These are phyloP conservation scores for Rhododendron ovatum DNA, from an alignment of 148 eudicot genomes.

Conservation along the genomic window DNA sequence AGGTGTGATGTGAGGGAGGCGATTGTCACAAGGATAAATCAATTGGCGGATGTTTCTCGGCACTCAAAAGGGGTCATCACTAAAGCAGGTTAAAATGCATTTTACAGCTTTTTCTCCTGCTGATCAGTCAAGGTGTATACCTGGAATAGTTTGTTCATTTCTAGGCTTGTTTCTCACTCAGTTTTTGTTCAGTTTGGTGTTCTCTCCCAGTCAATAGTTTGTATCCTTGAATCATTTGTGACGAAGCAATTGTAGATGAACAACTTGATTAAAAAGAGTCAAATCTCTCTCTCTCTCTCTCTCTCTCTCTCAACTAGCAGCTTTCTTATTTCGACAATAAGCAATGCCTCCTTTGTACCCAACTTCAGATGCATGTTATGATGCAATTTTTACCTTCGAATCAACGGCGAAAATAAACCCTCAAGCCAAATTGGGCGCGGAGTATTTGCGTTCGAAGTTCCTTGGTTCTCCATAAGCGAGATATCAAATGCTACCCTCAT, in stretches of 20 bases:
- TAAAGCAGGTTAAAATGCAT: background rate
- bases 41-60: conserved; percentile 11
- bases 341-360: no score
- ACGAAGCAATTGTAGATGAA: background rate
- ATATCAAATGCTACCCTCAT: no score
- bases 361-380: no score
- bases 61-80: background rate
- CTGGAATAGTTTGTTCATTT: background rate
- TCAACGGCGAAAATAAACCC: no score
- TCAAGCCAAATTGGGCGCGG: no score
- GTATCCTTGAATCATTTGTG: background rate
- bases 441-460: no score
- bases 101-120: background rate
- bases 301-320: no score
- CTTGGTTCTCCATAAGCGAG: no score
- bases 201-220: background rate
- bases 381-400: no score
- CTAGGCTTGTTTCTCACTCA: background rate
- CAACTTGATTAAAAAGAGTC: background rate
- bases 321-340: no score
- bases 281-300: background rate
- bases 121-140: background rate
- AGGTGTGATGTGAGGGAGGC: background rate
- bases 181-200: background rate
- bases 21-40: conserved; percentile 3